phyloP scores from a whole-genome alignment of 1,284 basidiomycete species.

The Trametes versicolor region DNA sequence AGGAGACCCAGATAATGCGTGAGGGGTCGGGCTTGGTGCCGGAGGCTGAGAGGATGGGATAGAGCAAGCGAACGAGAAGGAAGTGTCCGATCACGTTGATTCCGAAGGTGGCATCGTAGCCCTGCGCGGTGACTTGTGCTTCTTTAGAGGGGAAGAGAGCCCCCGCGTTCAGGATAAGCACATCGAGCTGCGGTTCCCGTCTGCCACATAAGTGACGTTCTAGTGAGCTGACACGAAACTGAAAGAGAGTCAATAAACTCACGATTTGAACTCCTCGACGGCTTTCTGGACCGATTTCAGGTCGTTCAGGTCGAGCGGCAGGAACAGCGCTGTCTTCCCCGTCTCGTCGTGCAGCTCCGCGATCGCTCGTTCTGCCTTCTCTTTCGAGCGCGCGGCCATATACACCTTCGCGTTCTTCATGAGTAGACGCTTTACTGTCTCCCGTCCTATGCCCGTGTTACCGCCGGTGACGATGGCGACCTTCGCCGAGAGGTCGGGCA shows the following conservation, averaged over 20 bases:
- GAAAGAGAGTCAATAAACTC: neutral
- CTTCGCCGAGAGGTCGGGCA: slow-evolving; percentile 33
- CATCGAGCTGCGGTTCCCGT: slow-evolving; percentile 48
- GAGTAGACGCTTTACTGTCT: slow-evolving; percentile 32
- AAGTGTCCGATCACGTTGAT: slow-evolving; percentile 61
- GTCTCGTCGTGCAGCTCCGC: slow-evolving; percentile 48
- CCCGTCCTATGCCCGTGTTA: slow-evolving; percentile 35
- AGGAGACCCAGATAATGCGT: slow-evolving; percentile 31
- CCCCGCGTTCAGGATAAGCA: slow-evolving; percentile 54
- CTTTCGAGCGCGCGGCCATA: slow-evolving; percentile 55
- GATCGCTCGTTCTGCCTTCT: slow-evolving; percentile 56
- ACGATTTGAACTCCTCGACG: slow-evolving; percentile 50
- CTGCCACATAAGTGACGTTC: slow-evolving; percentile 26
- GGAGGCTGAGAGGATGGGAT: slow-evolving; percentile 13
- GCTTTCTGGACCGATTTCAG: slow-evolving; percentile 52
- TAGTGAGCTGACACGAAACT: neutral
- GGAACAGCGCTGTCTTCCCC: slow-evolving; percentile 51
- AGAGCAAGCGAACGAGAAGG: slow-evolving; percentile 26
- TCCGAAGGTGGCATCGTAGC: slow-evolving; percentile 70
- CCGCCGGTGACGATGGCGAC: slow-evolving; percentile 32
- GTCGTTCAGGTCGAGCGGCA: slow-evolving; percentile 61
- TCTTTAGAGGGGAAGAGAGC: slow-evolving; percentile 60
- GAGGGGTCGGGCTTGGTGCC: slow-evolving; percentile 7
- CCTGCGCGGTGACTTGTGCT: slow-evolving; percentile 58
- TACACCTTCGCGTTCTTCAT: slow-evolving; percentile 60